Evolutionary conservation across 441 rosid genomes (phyloP).

Genomic region (Populus trichocarpa): DNA sequence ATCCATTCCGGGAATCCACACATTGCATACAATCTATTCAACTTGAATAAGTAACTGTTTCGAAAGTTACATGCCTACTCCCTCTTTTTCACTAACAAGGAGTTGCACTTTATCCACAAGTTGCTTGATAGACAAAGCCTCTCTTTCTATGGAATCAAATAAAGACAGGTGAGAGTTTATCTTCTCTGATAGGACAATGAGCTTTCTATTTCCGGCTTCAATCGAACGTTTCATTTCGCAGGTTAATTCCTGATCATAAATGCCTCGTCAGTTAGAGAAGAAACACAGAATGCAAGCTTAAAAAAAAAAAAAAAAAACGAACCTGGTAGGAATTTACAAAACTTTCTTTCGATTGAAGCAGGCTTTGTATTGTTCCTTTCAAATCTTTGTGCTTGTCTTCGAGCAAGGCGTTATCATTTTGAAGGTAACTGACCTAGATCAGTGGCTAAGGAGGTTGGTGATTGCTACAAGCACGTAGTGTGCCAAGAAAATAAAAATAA

Average conservation of each 20-base stretch:
- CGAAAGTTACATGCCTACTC: no score
- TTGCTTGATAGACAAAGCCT: no score
- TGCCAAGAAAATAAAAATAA: neutral
- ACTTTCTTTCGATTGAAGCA: slow-evolving; percentile 68
- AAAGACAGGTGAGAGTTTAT: no score
- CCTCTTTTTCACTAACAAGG: no score
- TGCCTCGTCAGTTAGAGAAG: neutral
- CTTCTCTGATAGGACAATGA: slow-evolving; percentile 2
- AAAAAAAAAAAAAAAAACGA: neutral
- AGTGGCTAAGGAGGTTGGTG: slow-evolving; percentile 1
- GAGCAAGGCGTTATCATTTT: slow-evolving; percentile 62
- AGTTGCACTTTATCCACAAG: no score
- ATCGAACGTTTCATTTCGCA: neutral
- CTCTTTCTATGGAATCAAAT: no score
- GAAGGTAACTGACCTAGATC: slow-evolving; percentile 60
- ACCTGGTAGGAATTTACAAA: slow-evolving; percentile 75
- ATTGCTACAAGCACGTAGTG: slow-evolving; percentile 27
- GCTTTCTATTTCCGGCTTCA: slow-evolving; percentile 55
- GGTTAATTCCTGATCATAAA: slow-evolving; percentile 63
- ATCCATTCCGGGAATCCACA: no score
- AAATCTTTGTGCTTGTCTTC: slow-evolving; percentile 65
- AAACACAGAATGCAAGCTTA: neutral
- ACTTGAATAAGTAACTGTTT: no score
- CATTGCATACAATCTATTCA: no score
- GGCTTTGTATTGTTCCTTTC: slow-evolving; percentile 53